Percentiles rank a stretch among this genome's conserved stretches.
Evolutionary conservation across 2,329 filamentous ascomycete genomes (phyloP).

Genomic region (Emmonsiellopsis sp.): DNA sequence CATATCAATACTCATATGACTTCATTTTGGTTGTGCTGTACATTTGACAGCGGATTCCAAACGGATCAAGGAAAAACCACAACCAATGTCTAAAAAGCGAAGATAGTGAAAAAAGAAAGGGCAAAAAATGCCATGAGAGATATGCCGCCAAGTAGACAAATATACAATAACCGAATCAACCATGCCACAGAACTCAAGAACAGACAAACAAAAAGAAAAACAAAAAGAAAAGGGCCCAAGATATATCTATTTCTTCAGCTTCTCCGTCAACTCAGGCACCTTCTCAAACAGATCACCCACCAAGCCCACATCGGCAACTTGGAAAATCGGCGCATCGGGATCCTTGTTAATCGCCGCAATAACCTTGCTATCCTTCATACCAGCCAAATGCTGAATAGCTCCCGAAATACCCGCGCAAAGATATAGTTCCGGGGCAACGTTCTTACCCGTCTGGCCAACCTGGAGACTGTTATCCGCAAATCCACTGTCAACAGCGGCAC

Average conservation of each 20-base stretch:
- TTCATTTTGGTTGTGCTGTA: not conserved
- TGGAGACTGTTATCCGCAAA: constrained; percentile 98
- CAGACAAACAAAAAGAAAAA: not conserved
- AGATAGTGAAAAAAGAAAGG: not conserved
- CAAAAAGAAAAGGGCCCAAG: not conserved
- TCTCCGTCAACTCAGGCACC: constrained; percentile 92
- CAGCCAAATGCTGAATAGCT: constrained; percentile 94
- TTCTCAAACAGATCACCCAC: constrained; percentile 94
- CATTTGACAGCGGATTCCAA: not conserved
- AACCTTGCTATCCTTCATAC: constrained; percentile 99
- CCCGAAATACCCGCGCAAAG: constrained; percentile 92
- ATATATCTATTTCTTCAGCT: constrained; percentile 54
- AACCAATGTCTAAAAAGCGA: too few species aligned
- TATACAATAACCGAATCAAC: too few species aligned
- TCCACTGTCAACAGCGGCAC: constrained; percentile 90
- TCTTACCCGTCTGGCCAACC: constrained; percentile 97
- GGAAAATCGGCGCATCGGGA: constrained; percentile 92
- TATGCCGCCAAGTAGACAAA: not conserved
- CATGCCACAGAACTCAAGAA: not conserved
- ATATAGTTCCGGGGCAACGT: constrained; percentile 92
- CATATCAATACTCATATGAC: not conserved
- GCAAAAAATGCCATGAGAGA: not conserved
- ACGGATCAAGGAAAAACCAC: not conserved
- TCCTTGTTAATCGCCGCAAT: constrained; percentile 99
- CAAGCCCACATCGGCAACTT: constrained; percentile 89